phyloP scores from a whole-genome alignment of 495 filamentous ascomycete genomes.

The Aspergillus baeticus region DNA sequence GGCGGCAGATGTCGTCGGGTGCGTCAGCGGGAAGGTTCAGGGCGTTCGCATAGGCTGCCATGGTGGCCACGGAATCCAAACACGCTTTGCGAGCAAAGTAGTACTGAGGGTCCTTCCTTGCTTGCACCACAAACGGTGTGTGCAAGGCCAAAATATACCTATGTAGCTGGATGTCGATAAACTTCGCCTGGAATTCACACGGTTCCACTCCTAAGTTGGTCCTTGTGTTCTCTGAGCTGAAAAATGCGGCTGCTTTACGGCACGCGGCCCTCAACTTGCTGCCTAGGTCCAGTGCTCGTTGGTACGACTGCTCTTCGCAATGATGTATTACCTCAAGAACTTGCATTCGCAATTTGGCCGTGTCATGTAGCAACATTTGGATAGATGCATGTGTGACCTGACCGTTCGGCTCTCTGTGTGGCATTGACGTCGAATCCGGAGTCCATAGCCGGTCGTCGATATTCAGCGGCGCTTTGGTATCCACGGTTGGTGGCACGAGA shows the following conservation, averaged over 20 bases:
- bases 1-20: conserved; percentile 14
- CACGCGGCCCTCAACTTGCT: background rate
- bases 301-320: background rate
- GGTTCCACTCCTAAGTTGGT: background rate
- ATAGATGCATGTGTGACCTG: background rate
- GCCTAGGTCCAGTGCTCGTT: background rate
- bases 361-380: background rate
- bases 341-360: background rate
- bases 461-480: background rate
- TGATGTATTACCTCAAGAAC: background rate
- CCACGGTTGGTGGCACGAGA: too few species aligned
- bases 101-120: background rate
- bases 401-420: background rate
- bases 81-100: conserved; percentile 32
- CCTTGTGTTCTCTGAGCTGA: background rate
- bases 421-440: background rate
- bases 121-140: background rate
- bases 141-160: background rate
- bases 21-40: conserved; percentile 9
- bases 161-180: background rate
- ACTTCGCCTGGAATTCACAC: background rate
- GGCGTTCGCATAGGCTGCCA: conserved; percentile 20
- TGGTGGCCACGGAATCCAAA: conserved; percentile 34
- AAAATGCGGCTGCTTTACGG: background rate
- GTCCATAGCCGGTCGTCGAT: background rate